Percentiles rank a stretch among this genome's conserved stretches.
Evolutionary conservation across 148 eudicot species (phyloP).

Genomic region (Heliamphora exappendiculata): DNA sequence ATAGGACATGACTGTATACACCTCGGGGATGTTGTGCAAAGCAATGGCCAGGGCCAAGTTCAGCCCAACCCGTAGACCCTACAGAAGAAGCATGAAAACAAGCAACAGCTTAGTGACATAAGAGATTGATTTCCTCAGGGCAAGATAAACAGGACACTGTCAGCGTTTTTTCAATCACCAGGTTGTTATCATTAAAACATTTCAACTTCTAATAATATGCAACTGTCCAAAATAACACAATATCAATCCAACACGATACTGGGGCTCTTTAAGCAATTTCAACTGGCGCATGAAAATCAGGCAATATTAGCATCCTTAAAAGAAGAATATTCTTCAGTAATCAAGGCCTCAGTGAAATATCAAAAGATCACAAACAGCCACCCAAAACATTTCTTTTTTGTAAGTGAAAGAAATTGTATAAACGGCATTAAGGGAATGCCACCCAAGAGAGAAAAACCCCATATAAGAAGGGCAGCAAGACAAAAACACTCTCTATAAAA

Average conservation of each 20-base stretch:
- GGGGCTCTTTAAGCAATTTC: conserved; percentile 4
- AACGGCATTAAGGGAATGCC: too few relatives aligned
- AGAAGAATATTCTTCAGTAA: background rate
- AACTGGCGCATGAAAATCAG: background rate
- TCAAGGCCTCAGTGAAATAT: background rate
- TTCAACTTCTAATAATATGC: background rate
- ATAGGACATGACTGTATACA: conserved; percentile 15
- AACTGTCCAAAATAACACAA: background rate
- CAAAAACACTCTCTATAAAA: too few relatives aligned
- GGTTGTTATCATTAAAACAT: background rate
- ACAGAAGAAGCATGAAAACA: conserved; percentile 11
- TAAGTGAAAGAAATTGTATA: too few relatives aligned
- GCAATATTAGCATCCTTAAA: background rate
- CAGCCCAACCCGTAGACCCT: conserved; percentile 96
- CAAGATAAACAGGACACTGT: background rate
- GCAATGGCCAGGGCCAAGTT: conserved; percentile 96
- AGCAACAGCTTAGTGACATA: conserved; percentile 6
- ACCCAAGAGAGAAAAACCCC: too few relatives aligned
- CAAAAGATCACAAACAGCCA: background rate
- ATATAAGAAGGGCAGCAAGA: too few relatives aligned
- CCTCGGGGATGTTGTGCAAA: conserved; percentile 98
- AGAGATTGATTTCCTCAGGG: background rate
- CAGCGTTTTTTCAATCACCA: background rate
- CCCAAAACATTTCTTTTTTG: background rate
- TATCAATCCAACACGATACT: background rate